Evolutionary conservation across 2,329 filamentous ascomycete species (phyloP), one percentile per base, ranked within the genome.

Genomic region (Penicillium frequentans): DNA sequence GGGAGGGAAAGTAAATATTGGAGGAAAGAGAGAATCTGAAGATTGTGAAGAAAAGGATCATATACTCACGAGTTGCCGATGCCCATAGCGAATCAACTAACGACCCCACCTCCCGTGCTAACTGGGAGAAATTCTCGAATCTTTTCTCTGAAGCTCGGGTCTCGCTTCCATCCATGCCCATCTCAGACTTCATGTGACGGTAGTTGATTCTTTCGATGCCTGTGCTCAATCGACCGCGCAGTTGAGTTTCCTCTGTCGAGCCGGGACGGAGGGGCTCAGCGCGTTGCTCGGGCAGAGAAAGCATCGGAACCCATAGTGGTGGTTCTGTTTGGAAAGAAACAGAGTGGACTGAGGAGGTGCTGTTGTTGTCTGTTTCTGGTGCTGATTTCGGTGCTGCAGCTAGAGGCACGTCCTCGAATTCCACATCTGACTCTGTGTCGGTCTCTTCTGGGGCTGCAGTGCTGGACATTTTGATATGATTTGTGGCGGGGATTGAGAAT

Each of bases 81-180:
- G 91, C 83, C 93, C 93, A 98, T 5, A 96, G 76, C 8, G 96
- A 83, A 72, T 96, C 89, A 16, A 96, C 77, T 13, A 96, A 71
- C 6, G 82, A 81, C 55, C 93, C 89, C 1, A 96, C 74, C 68
- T 96, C 91, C 55, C 79, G 84, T 53, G 86, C 90, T 5, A 91
- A 83, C 68, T 93, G 88, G 49, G 78, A 80, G 71, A 93, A 90
- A 51, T 75, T 84, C 53, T 79, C 77, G 61, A 88, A 89, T 1
- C 84, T 84, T 33, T 74, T 71, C 5, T 76, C 76, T 11, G 69
- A 69, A 11, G 70, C 69, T 3, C 61, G 65, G 27, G 70, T 60
- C 19, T 66, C 66, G 47, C 64, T 52, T 60, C 65, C 59, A 23
- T 68, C 64, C 62, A 70, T 64, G 8, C 64, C 62, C 56, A 70